These are phyloP conservation scores for Arthonia radiata DNA, from an alignment of 495 filamentous ascomycete genomes.

Conservation along the genomic window DNA sequence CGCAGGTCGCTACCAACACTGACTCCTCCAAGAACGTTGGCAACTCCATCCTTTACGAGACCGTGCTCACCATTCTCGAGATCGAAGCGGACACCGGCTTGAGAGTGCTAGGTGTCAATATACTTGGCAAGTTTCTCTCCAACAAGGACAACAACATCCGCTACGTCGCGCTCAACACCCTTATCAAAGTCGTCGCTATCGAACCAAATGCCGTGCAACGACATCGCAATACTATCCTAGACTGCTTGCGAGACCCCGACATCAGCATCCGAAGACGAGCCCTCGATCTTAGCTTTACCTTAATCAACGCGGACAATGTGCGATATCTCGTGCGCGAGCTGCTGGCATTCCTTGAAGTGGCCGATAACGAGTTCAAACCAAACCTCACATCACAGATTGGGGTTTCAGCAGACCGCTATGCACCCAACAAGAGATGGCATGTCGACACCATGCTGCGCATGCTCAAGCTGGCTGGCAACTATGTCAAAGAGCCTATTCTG, in stretches of 20 bases:
- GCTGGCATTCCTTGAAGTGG: constrained; percentile 82
- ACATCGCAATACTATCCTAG: constrained; percentile 90
- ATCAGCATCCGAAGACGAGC: constrained; percentile 90
- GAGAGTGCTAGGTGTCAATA: constrained; percentile 87
- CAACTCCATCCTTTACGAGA: constrained; percentile 93
- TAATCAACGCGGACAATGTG: constrained; percentile 92
- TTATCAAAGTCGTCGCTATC: constrained; percentile 94
- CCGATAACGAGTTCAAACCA: constrained; percentile 96
- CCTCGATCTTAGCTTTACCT: constrained; percentile 85
- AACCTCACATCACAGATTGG: constrained; percentile 94
- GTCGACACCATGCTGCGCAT: constrained; percentile 94
- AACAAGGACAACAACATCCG: constrained; percentile 99
- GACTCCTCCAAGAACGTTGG: constrained; percentile 97
- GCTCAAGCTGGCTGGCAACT: constrained; percentile 78
- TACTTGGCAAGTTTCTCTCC: constrained; percentile 86
- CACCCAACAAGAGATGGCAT: constrained; percentile 94
- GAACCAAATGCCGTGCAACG: constrained; percentile 94
- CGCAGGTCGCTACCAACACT: constrained; percentile 94
- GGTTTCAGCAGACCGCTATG: constrained; percentile 83
- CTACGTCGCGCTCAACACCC: constrained; percentile 88
- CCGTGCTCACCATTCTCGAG: constrained; percentile 88
- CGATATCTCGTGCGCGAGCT: constrained; percentile 79
- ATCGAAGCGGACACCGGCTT: constrained; percentile 93
- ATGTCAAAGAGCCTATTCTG: constrained; percentile 91
- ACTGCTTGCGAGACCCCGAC: constrained; percentile 92